Conservation (phyloP, 345 rosid genomes). For the Syzygium jambos region DNA sequence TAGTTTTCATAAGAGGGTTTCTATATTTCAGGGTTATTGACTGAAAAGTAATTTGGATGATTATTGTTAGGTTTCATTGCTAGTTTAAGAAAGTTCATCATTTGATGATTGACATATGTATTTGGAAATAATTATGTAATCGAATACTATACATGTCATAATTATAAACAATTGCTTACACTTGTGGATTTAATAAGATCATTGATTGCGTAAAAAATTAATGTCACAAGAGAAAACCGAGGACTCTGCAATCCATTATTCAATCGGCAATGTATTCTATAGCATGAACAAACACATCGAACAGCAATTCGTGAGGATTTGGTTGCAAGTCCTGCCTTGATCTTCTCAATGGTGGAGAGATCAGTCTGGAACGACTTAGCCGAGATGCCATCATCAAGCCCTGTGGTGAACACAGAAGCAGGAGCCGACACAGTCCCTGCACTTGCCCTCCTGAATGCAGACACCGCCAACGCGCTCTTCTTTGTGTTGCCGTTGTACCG, state of each 20-base stretch:
- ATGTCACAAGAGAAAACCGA: background rate
- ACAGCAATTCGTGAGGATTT: background rate
- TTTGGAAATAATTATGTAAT: background rate
- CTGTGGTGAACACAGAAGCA: background rate
- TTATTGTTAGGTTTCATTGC: background rate
- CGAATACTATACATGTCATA: background rate
- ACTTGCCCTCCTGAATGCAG: conserved; percentile 10
- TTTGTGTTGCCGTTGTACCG: background rate
- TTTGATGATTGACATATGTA: background rate
- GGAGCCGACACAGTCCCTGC: conserved; percentile 3
- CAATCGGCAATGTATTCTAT: background rate
- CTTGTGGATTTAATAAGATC: background rate
- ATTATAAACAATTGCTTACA: background rate
- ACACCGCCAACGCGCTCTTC: background rate
- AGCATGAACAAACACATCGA: background rate
- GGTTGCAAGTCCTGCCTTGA: background rate
- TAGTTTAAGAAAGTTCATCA: background rate
- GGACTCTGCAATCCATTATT: background rate
- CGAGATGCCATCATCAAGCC: background rate
- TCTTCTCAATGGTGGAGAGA: background rate
- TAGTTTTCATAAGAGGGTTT: background rate
- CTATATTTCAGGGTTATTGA: background rate
- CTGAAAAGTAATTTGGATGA: background rate
- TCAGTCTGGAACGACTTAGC: conserved; percentile 4
- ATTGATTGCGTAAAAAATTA: background rate